Base-by-base conservation (phyloP, 768 basidiomycete genomes). In the Kwoniella dejecticola region DNA sequence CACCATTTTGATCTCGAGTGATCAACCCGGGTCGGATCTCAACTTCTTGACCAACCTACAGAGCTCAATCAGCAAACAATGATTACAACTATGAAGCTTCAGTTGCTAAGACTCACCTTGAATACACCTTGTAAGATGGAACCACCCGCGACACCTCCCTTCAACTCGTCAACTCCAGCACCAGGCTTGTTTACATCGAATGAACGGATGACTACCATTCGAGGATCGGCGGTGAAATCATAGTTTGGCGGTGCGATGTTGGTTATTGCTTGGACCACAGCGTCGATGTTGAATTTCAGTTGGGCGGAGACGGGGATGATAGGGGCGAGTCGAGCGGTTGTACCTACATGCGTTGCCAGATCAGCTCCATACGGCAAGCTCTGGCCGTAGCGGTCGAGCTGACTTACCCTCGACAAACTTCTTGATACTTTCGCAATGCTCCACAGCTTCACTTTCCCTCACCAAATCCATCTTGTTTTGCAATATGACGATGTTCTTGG, bases 151-250 rank as follows among this genome's bases (percentile, higher is more conserved):
- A 98, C 96, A 74, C 96, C 96, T 60, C 95, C 95, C 81, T 97
- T 95, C 62, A 98, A 84, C 42, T 99, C 96, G 69, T 95, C 89
- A 3, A 98, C 93, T 75, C 93, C 92, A 3, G 94, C 87, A 76
- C 95, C 96, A 11, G 96, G 96, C 80, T 96, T 97, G 85, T 99
- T 99, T 79, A 99, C 95, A 79, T 99, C 96, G 81, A 98, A 99
- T 19, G 93, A 96, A 68, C 95, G 91, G 80, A 99, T 99, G 78
- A 98, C 94, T 77, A 98, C 98, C 68, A 99, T 87, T 31, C 88
- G 87, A 0, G 96, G 92, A 64, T 90, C 87, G 27, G 91, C 88
- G 31, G 86, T 84, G 80, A 98, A 99, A 83, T 98, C 90, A 60
- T 95, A 90, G 33, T 87, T 81, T 46, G 95, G 96, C 49, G 98